Evolutionary conservation across 192 early-diverging fungal species (phyloP).

Genomic region (Gaertneriomyces sp.): DNA sequence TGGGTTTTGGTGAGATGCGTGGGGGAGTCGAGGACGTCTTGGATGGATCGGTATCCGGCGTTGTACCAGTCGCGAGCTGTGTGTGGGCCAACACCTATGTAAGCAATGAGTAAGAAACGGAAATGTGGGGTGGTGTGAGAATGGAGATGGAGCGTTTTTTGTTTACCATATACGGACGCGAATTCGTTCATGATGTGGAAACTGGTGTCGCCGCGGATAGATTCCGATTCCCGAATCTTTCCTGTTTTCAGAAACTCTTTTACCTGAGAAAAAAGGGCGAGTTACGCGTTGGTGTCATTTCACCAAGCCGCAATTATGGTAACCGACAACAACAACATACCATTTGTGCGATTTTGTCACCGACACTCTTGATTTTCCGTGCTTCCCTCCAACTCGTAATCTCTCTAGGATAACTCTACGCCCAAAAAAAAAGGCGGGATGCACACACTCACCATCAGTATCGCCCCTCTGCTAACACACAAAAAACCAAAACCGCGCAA

Average conservation of each 20-base stretch:
- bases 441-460: constrained; percentile 3
- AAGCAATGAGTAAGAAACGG: no score
- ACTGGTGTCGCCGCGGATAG: neutral
- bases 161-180: constrained; percentile 30
- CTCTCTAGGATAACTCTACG: constrained; percentile 27
- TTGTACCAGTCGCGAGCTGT: constrained; percentile 28
- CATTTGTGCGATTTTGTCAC: constrained; percentile 33
- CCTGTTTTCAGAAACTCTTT: constrained; percentile 26
- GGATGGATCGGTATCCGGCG: constrained; percentile 22
- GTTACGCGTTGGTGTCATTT: constrained; percentile 2
- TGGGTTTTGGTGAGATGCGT: neutral
- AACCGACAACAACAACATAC: neutral
- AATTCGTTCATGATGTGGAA: constrained; percentile 15
- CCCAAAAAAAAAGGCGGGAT: neutral
- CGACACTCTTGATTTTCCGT: constrained; percentile 34
- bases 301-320: neutral
- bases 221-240: constrained; percentile 14
- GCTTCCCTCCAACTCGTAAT: constrained; percentile 29
- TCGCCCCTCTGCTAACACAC: neutral
- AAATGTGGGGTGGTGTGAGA: no score
- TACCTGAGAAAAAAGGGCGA: constrained; percentile 14
- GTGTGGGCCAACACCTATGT: constrained; percentile 25
- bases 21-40: constrained; percentile 11
- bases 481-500: neutral
- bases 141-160: no score